phyloP scores from a whole-genome alignment of 2,329 filamentous ascomycete species.

The Venturia nashicola region DNA sequence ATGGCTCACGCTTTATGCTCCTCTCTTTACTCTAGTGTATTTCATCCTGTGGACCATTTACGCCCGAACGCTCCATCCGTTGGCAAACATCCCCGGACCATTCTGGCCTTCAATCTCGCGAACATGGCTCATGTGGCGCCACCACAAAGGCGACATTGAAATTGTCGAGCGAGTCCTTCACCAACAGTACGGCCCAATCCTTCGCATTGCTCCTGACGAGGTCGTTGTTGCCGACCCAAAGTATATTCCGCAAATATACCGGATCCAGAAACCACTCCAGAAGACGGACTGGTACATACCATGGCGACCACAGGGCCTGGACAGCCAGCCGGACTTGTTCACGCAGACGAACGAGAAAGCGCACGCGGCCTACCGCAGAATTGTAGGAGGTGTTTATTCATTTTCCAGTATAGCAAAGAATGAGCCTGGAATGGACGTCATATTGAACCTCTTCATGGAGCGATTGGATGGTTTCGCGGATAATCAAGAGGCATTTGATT shows the following conservation, averaged over 20 bases:
- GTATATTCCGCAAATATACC: slow-evolving; percentile 44
- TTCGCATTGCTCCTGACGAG: slow-evolving; percentile 41
- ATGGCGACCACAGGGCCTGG: slow-evolving; percentile 42
- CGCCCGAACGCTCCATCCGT: slow-evolving; percentile 38
- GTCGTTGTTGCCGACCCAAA: slow-evolving; percentile 41
- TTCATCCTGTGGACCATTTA: slow-evolving; percentile 17
- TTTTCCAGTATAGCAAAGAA: slow-evolving; percentile 46
- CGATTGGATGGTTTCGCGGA: slow-evolving; percentile 27
- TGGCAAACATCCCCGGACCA: slow-evolving; percentile 40
- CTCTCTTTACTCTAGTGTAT: not conserved
- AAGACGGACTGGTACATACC: slow-evolving; percentile 49
- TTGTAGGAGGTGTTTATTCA: slow-evolving; percentile 42
- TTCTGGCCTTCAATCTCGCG: slow-evolving; percentile 41
- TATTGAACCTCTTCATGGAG: slow-evolving; percentile 19
- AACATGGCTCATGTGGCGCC: slow-evolving; percentile 42
- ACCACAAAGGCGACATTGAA: slow-evolving; percentile 13
- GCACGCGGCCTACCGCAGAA: slow-evolving; percentile 42
- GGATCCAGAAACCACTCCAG: slow-evolving; percentile 34
- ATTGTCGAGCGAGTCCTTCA: slow-evolving; percentile 22
- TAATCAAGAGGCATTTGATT: slow-evolving; percentile 37
- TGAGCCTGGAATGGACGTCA: slow-evolving; percentile 42
- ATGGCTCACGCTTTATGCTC: not conserved
- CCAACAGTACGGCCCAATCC: slow-evolving; percentile 39
- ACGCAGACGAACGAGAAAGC: slow-evolving; percentile 42
- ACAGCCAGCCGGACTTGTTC: slow-evolving; percentile 34